These are phyloP conservation scores for Tolypocladium album DNA, from an alignment of 2,329 filamentous ascomycete genomes.

Conservation along the genomic window DNA sequence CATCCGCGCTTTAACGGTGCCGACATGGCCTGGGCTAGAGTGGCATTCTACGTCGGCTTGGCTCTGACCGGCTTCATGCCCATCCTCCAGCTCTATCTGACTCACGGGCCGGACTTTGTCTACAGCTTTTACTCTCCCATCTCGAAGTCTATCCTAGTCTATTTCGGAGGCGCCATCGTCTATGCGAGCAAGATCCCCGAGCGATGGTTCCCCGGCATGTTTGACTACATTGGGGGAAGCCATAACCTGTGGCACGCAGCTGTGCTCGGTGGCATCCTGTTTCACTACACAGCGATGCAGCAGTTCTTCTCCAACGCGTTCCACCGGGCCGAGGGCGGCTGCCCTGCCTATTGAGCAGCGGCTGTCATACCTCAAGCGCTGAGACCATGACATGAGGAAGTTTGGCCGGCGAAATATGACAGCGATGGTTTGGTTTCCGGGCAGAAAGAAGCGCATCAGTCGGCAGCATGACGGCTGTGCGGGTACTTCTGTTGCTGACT, in stretches of 20 bases:
- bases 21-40: slow-evolving; percentile 88
- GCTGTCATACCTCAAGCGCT: not conserved
- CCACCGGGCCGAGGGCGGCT: slow-evolving; percentile 51
- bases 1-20: slow-evolving; percentile 86
- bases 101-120: slow-evolving; percentile 71
- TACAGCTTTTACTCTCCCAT: slow-evolving; percentile 83
- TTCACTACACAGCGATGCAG: slow-evolving; percentile 95
- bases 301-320: slow-evolving; percentile 80
- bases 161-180: slow-evolving; percentile 71
- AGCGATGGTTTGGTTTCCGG: not conserved
- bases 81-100: slow-evolving; percentile 69
- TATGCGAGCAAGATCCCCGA: slow-evolving; percentile 92
- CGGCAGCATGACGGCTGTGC: not conserved
- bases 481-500: not conserved
- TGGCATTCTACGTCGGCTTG: slow-evolving; percentile 82
- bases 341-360: slow-evolving; percentile 35
- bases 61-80: slow-evolving; percentile 84
- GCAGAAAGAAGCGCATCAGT: not conserved
- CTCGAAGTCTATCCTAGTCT: slow-evolving; percentile 75
- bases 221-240: slow-evolving; percentile 90
- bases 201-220: slow-evolving; percentile 82
- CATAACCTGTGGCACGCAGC: slow-evolving; percentile 98
- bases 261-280: slow-evolving; percentile 90
- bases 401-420: not conserved
- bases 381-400: no score